Evolutionary conservation across 2,329 filamentous ascomycete genomes (phyloP).

Genomic region (Fusarium palustre): DNA sequence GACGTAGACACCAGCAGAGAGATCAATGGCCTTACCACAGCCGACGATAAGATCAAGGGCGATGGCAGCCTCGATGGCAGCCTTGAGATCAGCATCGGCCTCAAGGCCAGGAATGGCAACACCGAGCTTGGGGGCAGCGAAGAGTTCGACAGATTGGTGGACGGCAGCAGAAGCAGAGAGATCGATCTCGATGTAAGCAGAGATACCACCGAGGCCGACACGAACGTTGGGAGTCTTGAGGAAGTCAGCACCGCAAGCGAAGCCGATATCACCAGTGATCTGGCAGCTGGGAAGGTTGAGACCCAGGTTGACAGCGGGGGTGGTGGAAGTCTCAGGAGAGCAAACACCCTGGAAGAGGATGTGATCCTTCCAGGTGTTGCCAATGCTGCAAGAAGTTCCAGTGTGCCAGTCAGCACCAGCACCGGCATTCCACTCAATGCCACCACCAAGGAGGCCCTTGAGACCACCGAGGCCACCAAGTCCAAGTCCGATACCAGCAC

Average conservation of each 20-base stretch:
- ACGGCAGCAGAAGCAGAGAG: slow-evolving; percentile 58
- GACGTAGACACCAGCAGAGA: slow-evolving; percentile 61
- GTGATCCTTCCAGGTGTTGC: slow-evolving; percentile 31
- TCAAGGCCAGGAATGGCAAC: slow-evolving; percentile 57
- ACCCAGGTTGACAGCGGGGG: slow-evolving; percentile 41
- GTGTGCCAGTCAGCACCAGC: slow-evolving; percentile 15
- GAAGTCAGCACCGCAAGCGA: slow-evolving; percentile 57
- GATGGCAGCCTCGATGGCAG: slow-evolving; percentile 61
- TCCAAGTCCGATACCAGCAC: slow-evolving; percentile 2
- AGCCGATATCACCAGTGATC: slow-evolving; percentile 60
- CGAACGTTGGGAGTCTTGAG: slow-evolving; percentile 55
- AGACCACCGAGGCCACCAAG: slow-evolving; percentile 9
- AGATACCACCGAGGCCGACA: slow-evolving; percentile 62
- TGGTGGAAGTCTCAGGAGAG: slow-evolving; percentile 31
- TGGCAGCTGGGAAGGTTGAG: slow-evolving; percentile 50
- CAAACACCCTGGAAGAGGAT: slow-evolving; percentile 38
- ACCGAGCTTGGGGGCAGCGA: slow-evolving; percentile 52
- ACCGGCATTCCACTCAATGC: slow-evolving; percentile 15
- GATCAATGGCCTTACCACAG: slow-evolving; percentile 60
- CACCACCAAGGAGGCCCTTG: slow-evolving; percentile 14
- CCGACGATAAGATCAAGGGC: slow-evolving; percentile 64
- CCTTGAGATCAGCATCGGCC: slow-evolving; percentile 56
- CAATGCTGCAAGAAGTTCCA: slow-evolving; percentile 33
- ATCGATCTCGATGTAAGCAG: slow-evolving; percentile 64
- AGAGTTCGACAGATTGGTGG: slow-evolving; percentile 64